Conservation (phyloP, 2,329 filamentous ascomycete genomes). For the Cadophora gregata region DNA sequence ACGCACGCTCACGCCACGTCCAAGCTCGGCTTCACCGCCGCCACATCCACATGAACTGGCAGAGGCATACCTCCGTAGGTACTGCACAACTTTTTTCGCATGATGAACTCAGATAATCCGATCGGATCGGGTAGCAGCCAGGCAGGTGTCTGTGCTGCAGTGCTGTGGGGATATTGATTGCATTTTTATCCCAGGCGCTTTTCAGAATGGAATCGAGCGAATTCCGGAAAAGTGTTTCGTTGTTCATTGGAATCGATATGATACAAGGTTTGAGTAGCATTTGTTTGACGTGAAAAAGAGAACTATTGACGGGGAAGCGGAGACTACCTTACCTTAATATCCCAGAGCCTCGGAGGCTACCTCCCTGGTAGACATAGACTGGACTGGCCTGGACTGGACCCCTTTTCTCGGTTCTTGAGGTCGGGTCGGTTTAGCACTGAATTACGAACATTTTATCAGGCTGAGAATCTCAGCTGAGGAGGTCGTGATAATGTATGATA, state of each 20-base stretch:
- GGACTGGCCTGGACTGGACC: not conserved
- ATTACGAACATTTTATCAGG: not conserved
- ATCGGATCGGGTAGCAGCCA: too few species aligned
- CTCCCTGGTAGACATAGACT: not conserved
- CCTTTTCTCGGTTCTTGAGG: not conserved
- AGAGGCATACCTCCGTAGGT: too few species aligned
- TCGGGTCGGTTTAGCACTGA: not conserved
- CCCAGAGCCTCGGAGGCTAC: not conserved
- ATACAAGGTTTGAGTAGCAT: not conserved
- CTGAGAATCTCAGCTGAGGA: not conserved
- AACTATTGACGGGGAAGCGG: not conserved
- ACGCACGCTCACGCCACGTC: not conserved
- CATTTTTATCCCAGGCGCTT: too few species aligned
- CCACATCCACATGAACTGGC: not conserved
- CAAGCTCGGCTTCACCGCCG: not conserved
- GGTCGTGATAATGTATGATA: conserved; percentile 5
- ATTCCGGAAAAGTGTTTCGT: too few species aligned
- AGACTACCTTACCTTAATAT: not conserved
- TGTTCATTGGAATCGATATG: too few species aligned
- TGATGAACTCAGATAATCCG: too few species aligned
- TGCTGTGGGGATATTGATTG: too few species aligned
- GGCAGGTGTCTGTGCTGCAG: too few species aligned
- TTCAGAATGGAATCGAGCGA: too few species aligned
- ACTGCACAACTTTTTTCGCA: too few species aligned
- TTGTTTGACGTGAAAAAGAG: not conserved